Percentiles rank a stretch among this genome's conserved stretches.
Evolutionary conservation across 345 rosid genomes (phyloP).

Genomic region (Eucalyptus pauciflora): DNA sequence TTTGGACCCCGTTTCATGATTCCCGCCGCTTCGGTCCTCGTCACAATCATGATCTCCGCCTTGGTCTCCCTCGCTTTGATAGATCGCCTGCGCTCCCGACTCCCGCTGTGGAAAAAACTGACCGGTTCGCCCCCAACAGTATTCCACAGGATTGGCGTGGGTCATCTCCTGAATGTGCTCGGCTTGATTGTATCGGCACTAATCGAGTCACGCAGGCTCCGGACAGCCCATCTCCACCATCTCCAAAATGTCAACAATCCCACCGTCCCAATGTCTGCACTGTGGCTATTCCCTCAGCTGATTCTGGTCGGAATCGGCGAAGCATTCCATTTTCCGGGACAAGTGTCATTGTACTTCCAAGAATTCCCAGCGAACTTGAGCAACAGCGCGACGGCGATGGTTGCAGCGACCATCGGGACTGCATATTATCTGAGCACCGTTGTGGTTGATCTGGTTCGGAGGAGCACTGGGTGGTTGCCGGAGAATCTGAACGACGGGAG

Average conservation of each 20-base stretch:
- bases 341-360: constrained; percentile 24
- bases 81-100: constrained; percentile 14
- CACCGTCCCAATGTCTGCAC: constrained; percentile 13
- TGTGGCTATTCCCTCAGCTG: constrained; percentile 39
- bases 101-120: constrained; percentile 16
- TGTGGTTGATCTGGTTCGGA: constrained; percentile 16
- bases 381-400: constrained; percentile 36
- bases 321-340: constrained; percentile 35
- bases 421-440: constrained; percentile 23
- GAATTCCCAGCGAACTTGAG: constrained; percentile 32
- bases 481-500: constrained; percentile 33
- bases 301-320: constrained; percentile 28
- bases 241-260: neutral
- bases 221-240: neutral
- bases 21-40: constrained; percentile 30
- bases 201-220: constrained; percentile 34
- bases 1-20: constrained; percentile 25
- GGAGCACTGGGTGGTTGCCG: constrained; percentile 31
- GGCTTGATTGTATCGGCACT: constrained; percentile 19
- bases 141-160: constrained; percentile 27
- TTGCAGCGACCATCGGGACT: constrained; percentile 19
- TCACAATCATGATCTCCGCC: constrained; percentile 4
- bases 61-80: constrained; percentile 9
- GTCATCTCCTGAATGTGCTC: constrained; percentile 25
- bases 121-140: neutral